Base-by-base conservation (phyloP, 2,329 filamentous ascomycete species). In the Venturia pyrina region DNA sequence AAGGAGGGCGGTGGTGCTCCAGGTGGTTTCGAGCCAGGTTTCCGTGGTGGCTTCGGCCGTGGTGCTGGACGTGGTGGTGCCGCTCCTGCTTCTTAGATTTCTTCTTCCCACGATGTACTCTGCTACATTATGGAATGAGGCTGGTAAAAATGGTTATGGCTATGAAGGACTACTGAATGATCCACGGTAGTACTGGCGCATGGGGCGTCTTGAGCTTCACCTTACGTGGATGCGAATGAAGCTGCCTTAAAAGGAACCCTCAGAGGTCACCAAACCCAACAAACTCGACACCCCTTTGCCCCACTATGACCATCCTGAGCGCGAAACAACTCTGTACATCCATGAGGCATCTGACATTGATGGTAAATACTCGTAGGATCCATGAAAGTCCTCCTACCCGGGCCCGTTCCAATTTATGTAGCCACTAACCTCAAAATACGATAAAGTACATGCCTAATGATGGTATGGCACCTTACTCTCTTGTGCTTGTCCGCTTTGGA, bases 21-120 rank as follows among this genome's bases (percentile, higher is more conserved):
- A 65, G 75, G 76, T 69, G 75, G 76, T 71, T 78, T 77, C 75
- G 76, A 75, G 73, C 76, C 76, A 62, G 73, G 76, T 71, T 78
- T 78, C 75, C 75, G 76, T 72, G 76, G 76, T 73, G 76, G 76
- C 69, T 78, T 77, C 71, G 76, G 76, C 21, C 53, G 53, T 59
- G 53, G 53, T 59, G 53, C 40, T 62, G 60, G 60, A 44, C 60
- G 60, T 48, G 60, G 60, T n/a, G 60, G 60, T 62, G 60, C 40
- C 10, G 60, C 60, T 62, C 60, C 60, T 13, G 13, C 28, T 34
- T 15, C 60, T 44, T 59, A 59, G 19, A 37, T 40, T 10, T 37
- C 19, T 53, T 28, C 21, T 11, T 24, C 37, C 37, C 6, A 28
- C 13, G 41, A 43, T 43, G 41, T 43, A 43, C 1, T 43, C 21